Conservation (phyloP, 345 rosid genomes). For the Lumnitzera littorea region DNA sequence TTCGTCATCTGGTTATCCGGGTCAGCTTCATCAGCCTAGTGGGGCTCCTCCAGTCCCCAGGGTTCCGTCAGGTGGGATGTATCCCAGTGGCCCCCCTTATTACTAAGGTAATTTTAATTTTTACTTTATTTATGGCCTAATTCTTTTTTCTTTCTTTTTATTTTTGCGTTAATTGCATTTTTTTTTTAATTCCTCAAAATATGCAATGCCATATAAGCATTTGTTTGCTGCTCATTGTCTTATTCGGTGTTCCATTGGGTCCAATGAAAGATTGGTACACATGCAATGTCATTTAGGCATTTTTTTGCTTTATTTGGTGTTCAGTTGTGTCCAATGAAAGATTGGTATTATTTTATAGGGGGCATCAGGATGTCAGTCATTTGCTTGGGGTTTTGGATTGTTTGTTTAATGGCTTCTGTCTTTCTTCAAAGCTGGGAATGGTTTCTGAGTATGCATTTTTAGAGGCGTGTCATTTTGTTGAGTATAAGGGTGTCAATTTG, state of each 20-base stretch:
- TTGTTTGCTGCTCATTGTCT: slow-evolving; percentile 3
- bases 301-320: neutral
- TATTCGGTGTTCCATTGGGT: neutral
- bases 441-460: no score
- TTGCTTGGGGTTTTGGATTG: neutral
- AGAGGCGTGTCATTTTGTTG: no score
- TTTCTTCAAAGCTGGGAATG: no score
- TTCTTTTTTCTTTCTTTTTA: neutral
- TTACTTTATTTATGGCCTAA: slow-evolving; percentile 6
- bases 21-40: slow-evolving; percentile 54
- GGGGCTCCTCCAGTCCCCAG: slow-evolving; percentile 67
- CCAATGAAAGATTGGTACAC: no score
- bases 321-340: neutral
- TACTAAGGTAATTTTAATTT: slow-evolving; percentile 46
- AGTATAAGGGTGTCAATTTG: no score
- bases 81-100: slow-evolving; percentile 62
- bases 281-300: neutral
- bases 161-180: neutral
- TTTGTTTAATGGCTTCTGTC: no score
- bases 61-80: slow-evolving; percentile 71
- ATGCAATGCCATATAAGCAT: neutral
- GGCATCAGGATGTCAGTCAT: neutral
- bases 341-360: no score
- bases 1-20: slow-evolving; percentile 46
- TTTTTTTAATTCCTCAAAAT: neutral